Conservation (phyloP, 108 stramenopile species). For the Cyclostephanos tholiformis region DNA sequence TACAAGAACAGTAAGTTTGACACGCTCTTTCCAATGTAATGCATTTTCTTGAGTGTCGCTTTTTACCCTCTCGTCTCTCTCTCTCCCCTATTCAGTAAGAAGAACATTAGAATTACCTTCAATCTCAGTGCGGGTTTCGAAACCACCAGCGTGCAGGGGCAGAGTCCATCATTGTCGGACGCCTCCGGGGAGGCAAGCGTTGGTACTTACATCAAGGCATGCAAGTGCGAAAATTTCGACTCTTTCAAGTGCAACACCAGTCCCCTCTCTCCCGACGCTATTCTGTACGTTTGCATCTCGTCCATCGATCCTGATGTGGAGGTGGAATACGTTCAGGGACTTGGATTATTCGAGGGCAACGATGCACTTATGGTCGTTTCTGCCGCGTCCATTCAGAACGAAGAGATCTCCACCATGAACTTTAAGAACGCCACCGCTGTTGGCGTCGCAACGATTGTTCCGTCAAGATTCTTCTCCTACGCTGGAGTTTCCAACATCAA, state of each 20-base stretch:
- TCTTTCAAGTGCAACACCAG: slow-evolving; percentile 22
- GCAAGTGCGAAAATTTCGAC: slow-evolving; percentile 28
- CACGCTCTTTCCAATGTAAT: neutral
- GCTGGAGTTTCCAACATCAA: neutral
- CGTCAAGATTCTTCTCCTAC: slow-evolving; percentile 21
- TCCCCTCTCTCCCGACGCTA: slow-evolving; percentile 7
- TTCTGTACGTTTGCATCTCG: slow-evolving; percentile 32
- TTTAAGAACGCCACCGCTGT: slow-evolving; percentile 6
- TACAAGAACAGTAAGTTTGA: slow-evolving; percentile 28
- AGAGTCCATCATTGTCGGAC: slow-evolving; percentile 14
- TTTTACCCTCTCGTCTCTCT: neutral
- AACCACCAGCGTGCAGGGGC: neutral
- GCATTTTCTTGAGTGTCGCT: neutral
- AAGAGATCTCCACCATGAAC: slow-evolving; percentile 1
- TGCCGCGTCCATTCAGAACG: slow-evolving; percentile 2
- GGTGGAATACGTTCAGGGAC: slow-evolving; percentile 11
- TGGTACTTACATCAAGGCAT: slow-evolving; percentile 30
- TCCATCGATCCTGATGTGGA: slow-evolving; percentile 22
- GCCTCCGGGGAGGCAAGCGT: slow-evolving; percentile 26
- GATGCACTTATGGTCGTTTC: slow-evolving; percentile 9
- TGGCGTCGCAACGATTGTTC: slow-evolving; percentile 28
- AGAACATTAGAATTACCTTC: slow-evolving; percentile 24
- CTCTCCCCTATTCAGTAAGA: neutral
- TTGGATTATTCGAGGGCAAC: slow-evolving; percentile 24
- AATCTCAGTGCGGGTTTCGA: slow-evolving; percentile 35